Evolutionary conservation across 2,329 filamentous ascomycete species (phyloP).

Genomic region (Moelleriella libera): DNA sequence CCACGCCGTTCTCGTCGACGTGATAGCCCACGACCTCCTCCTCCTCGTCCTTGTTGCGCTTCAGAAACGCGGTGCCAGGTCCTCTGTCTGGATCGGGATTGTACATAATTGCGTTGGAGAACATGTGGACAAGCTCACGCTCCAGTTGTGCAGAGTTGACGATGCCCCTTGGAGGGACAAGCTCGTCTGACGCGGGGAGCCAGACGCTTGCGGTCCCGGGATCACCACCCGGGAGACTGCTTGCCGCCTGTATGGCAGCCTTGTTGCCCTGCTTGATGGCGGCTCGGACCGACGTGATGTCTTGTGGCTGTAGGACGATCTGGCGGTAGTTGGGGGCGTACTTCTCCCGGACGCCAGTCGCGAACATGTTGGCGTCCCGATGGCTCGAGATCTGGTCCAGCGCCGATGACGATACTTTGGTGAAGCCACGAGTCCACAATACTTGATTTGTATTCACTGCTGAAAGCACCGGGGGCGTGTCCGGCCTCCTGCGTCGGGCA

Average conservation of each 20-base stretch:
- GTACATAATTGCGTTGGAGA: slow-evolving; percentile 97
- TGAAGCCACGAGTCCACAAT: slow-evolving; percentile 61
- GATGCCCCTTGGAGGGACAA: slow-evolving; percentile 76
- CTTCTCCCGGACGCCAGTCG: slow-evolving; percentile 57
- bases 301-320: slow-evolving; percentile 60
- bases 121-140: slow-evolving; percentile 90
- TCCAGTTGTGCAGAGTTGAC: slow-evolving; percentile 89
- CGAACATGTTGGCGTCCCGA: slow-evolving; percentile 67
- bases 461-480: slow-evolving; percentile 27
- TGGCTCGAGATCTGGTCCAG: slow-evolving; percentile 67
- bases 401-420: slow-evolving; percentile 57
- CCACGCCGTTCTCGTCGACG: slow-evolving; percentile 71
- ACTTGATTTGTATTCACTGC: slow-evolving; percentile 50
- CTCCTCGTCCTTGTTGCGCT: slow-evolving; percentile 26
- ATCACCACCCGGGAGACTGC: slow-evolving; percentile 45
- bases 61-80: slow-evolving; percentile 47
- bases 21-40: slow-evolving; percentile 43
- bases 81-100: slow-evolving; percentile 70
- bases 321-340: slow-evolving; percentile 65
- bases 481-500: slow-evolving; percentile 44
- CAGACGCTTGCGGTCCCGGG: slow-evolving; percentile 41
- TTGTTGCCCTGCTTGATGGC: slow-evolving; percentile 62
- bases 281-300: slow-evolving; percentile 64
- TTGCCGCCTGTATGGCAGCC: slow-evolving; percentile 45
- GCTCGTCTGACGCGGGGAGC: slow-evolving; percentile 58